Evolutionary conservation across 148 eudicot genomes (phyloP).

Genomic region (Rhododendron ferrugineum): DNA sequence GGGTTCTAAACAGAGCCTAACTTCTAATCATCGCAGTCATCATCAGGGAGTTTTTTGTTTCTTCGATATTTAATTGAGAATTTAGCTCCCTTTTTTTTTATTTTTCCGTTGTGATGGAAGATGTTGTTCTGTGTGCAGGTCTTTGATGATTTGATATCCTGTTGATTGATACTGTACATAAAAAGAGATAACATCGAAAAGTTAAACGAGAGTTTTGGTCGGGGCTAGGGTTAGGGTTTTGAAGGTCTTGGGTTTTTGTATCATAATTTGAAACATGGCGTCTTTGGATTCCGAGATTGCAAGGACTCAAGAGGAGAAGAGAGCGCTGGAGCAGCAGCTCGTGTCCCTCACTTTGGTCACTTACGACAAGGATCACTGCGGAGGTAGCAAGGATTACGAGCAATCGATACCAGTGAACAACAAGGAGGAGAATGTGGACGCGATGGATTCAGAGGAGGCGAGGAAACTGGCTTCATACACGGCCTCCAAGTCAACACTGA

Average conservation of each 20-base stretch:
- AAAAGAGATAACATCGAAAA: not conserved
- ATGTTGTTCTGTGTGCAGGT: not conserved
- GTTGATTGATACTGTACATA: not conserved
- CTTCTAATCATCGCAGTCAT: not conserved
- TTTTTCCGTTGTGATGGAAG: not conserved
- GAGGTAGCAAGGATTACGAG: conserved; percentile 49
- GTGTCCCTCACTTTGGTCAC: conserved; percentile 58
- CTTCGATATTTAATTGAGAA: not conserved
- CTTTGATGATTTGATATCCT: not conserved
- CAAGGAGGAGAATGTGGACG: conserved; percentile 54
- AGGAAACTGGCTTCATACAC: conserved; percentile 69
- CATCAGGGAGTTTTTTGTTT: not conserved
- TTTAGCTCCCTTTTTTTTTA: not conserved
- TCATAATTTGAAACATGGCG: conserved; percentile 20
- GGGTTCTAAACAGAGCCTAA: too few species aligned
- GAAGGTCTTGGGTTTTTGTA: not conserved
- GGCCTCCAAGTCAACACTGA: conserved; percentile 66
- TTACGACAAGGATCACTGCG: conserved; percentile 71
- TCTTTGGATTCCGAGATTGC: conserved; percentile 58
- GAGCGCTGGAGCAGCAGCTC: conserved; percentile 61
- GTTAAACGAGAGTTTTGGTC: not conserved
- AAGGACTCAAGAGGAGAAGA: conserved; percentile 81
- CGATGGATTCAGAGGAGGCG: conserved; percentile 52
- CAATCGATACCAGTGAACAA: conserved; percentile 71
- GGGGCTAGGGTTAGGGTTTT: not conserved